phyloP scores from a whole-genome alignment of 306 rosid genomes.

The Castanea mollissima region DNA sequence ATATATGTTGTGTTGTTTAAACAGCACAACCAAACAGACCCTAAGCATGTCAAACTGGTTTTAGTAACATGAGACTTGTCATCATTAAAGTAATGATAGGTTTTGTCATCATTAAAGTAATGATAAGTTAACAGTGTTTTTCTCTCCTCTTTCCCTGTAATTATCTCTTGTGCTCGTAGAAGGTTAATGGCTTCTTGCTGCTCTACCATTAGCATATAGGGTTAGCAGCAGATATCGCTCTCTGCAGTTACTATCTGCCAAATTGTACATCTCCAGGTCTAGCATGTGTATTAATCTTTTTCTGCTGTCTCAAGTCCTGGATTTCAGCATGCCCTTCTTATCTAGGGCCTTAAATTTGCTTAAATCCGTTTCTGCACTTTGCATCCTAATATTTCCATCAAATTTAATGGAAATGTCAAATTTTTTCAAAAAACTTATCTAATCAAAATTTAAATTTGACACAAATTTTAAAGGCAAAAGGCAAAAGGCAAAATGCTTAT shows the following conservation, averaged over 20 bases:
- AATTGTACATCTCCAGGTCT: neutral
- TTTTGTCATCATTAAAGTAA: neutral
- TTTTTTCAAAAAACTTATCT: too few relatives aligned
- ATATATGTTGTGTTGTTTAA: too few relatives aligned
- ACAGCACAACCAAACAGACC: too few relatives aligned
- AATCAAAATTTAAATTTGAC: too few relatives aligned
- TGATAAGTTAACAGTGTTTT: neutral
- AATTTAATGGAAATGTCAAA: too few relatives aligned
- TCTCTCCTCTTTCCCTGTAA: neutral
- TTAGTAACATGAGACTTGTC: neutral
- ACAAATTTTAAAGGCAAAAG: too few relatives aligned
- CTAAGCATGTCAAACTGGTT: neutral
- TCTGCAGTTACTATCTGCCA: neutral
- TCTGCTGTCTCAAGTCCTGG: neutral
- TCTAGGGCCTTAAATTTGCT: neutral
- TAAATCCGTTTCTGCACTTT: neutral
- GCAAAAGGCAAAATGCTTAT: too few relatives aligned
- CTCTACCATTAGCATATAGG: neutral
- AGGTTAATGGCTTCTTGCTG: neutral
- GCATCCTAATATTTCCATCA: too few relatives aligned
- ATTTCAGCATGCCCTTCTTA: neutral
- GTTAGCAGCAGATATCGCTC: neutral
- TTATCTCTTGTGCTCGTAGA: neutral
- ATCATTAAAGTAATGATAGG: neutral
- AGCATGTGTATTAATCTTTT: neutral